Evolutionary conservation across 2,329 filamentous ascomycete genomes (phyloP), one percentile per base, ranked within the genome.

Genomic region (Fusarium avenaceum): DNA sequence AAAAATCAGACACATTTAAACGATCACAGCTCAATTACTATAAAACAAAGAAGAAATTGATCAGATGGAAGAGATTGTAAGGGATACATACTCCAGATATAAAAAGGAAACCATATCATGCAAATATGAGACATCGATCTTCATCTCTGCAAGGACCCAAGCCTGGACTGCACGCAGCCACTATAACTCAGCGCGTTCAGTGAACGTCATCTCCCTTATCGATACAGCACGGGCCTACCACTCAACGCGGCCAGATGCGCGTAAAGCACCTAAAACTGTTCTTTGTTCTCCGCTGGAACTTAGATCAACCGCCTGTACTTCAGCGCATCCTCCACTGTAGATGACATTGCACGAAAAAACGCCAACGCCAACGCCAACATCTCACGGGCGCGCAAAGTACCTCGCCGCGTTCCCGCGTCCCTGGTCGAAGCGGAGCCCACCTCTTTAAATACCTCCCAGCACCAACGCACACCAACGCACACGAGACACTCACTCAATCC

Each of bases 361-460:
- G 50, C 50, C 50, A 62, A 62, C 65, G 62, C 63, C 61, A 61
- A 65, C 58, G 61, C 61, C 61, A 65, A 63, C 60, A 65, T 56
- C 40, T 51, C 66, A 63, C 66, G 63, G 61, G 49, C 65, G 50
- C 61, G 57, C 54, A 49, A 39, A 35, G 61, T 19, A 33, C 46
- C 38, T 42, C 30, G 57, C 45, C 62, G 53, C 61, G 51, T 50
- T 60, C 56, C 65, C 66, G 66, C 66, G 66, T 69, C 48, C 60
- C 45, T 51, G 42, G 50, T 51, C 39, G 39, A 42, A 64, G 48
- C 46, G 38, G 49, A 56, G 50, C 56, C 57, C 63, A 61, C 50
- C 67, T 68, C 48, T 70, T 67, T 70, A 70, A 70, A 70, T 70
- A 70, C 67, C 67, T 70, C 67, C 67, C 63, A 32, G 51, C 60